These are phyloP conservation scores for Graphilbum fragrans DNA, from an alignment of 2,329 filamentous ascomycete species.

Conservation along the genomic window DNA sequence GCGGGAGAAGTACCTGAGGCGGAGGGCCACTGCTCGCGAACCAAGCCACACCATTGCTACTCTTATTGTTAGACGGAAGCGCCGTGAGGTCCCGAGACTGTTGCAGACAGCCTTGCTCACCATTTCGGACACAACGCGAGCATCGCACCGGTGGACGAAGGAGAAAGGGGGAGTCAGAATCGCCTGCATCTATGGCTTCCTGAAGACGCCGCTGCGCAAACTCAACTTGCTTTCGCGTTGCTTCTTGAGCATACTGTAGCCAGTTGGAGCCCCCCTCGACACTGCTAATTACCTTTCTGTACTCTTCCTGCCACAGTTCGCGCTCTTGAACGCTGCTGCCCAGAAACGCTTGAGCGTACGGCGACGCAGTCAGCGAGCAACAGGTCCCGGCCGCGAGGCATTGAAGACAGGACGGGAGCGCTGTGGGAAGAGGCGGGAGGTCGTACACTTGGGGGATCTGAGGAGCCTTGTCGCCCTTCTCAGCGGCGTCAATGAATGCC, in stretches of 20 bases:
- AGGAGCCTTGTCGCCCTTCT: not conserved
- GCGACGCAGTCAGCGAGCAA: conserved; percentile 9
- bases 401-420: conserved; percentile 10
- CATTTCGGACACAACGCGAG: conserved; percentile 3
- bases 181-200: conserved; percentile 1
- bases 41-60: conserved; percentile 2
- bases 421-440: conserved; percentile 4
- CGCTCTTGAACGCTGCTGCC: not conserved
- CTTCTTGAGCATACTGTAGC: not conserved
- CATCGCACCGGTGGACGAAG: conserved; percentile 5
- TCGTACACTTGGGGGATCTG: not conserved
- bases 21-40: conserved; percentile 10
- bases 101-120: conserved; percentile 8
- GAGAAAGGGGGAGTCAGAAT: conserved; percentile 6
- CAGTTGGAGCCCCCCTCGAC: not conserved
- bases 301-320: not conserved
- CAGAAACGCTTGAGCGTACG: conserved; percentile 4
- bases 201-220: conserved; percentile 3
- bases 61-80: not conserved
- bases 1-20: conserved; percentile 7
- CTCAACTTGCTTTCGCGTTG: conserved; percentile 6
- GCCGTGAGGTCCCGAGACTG: conserved; percentile 7
- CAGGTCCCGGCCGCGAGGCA: conserved; percentile 6
- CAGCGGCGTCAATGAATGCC: no score
- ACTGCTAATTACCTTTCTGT: not conserved